Evolutionary conservation across 768 basidiomycete species (phyloP).

Genomic region (Tulasnella sp.): DNA sequence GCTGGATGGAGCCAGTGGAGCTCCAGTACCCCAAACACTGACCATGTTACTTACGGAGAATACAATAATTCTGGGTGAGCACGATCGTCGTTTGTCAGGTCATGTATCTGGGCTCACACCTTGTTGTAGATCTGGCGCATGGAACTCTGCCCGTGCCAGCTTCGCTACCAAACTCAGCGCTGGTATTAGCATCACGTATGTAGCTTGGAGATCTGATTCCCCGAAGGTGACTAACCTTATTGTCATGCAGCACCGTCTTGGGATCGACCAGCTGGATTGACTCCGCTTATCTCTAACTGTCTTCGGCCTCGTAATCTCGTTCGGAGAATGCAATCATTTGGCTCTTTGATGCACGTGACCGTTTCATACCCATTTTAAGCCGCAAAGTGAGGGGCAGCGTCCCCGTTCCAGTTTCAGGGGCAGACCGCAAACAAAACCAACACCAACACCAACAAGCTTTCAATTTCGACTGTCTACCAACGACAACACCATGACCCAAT

Average conservation of each 20-base stretch:
- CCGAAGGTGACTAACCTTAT: too few relatives aligned
- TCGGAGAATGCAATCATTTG: not conserved
- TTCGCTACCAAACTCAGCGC: slow-evolving; percentile 28
- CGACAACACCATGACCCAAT: too few relatives aligned
- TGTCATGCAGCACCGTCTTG: slow-evolving; percentile 5
- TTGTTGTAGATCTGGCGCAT: slow-evolving; percentile 21
- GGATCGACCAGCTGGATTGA: slow-evolving; percentile 18
- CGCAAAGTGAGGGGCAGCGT: too few relatives aligned
- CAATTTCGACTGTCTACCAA: too few relatives aligned
- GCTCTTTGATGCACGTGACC: too few relatives aligned
- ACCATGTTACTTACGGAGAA: slow-evolving; percentile 31
- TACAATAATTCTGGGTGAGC: slow-evolving; percentile 29
- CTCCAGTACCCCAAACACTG: slow-evolving; percentile 27
- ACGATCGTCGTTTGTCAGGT: not conserved
- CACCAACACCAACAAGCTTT: too few relatives aligned
- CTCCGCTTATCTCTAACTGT: not conserved
- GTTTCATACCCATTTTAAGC: too few relatives aligned
- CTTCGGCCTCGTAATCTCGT: too few relatives aligned
- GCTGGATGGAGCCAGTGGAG: slow-evolving; percentile 30
- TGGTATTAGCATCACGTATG: not conserved
- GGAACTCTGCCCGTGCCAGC: slow-evolving; percentile 26
- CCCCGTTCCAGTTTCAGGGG: too few relatives aligned
- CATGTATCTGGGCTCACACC: not conserved
- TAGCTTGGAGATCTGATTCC: too few relatives aligned
- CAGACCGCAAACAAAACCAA: too few relatives aligned